Conservation (phyloP, 257 asterid genomes). For the Salvia splendens region DNA sequence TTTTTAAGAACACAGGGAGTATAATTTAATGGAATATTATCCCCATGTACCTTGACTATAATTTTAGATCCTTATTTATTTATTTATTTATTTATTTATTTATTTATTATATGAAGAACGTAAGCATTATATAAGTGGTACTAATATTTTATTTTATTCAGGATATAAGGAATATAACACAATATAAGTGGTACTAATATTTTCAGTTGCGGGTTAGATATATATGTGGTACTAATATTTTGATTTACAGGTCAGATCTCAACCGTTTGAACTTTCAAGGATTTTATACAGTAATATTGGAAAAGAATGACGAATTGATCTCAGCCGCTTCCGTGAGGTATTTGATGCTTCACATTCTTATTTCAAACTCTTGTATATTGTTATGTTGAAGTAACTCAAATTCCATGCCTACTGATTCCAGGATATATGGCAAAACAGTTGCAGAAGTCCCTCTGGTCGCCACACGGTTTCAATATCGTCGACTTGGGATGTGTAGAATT, state of each 20-base stretch:
- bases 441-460: conserved; percentile 94
- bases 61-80: neutral
- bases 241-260: conserved; percentile 70
- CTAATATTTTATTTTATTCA: neutral
- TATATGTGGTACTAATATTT: neutral
- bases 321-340: conserved; percentile 85
- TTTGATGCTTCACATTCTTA: conserved; percentile 23
- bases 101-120: neutral
- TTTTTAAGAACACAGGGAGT: no score
- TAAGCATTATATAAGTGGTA: neutral
- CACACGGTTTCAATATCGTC: conserved; percentile 80
- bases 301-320: conserved; percentile 69
- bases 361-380: conserved; percentile 19
- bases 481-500: conserved; percentile 90
- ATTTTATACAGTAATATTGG: conserved; percentile 72
- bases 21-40: neutral
- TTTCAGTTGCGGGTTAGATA: neutral
- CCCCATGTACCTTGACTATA: neutral
- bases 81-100: no score
- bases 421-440: conserved; percentile 78
- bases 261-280: conserved; percentile 83
- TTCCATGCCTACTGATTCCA: conserved; percentile 32
- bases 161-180: neutral
- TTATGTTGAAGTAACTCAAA: conserved; percentile 19
- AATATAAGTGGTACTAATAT: neutral